phyloP scores from a whole-genome alignment of 2,329 filamentous ascomycete species.

The Arthrobotrys sphaeroides region DNA sequence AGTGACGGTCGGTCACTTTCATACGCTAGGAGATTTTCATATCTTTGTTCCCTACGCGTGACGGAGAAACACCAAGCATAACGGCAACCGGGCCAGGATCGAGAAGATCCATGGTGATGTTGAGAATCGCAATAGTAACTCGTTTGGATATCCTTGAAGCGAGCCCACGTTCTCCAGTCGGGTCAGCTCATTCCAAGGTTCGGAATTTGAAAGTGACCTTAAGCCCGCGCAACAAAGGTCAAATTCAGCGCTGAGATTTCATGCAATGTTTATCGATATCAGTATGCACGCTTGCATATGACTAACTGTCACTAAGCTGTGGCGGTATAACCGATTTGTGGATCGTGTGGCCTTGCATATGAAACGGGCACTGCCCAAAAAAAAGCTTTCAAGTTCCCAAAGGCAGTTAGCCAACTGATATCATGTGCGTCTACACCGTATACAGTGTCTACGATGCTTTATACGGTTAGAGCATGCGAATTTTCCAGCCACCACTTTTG shows the following conservation, averaged over 20 bases:
- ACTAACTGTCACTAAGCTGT: conserved; percentile 10
- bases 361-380: conserved; percentile 39
- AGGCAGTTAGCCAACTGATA: conserved; percentile 13
- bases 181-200: conserved; percentile 25
- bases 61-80: conserved; percentile 23
- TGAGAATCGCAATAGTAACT: conserved; percentile 21
- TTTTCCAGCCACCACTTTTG: conserved; percentile 15
- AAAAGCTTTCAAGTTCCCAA: conserved; percentile 16
- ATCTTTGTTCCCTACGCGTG: conserved; percentile 9
- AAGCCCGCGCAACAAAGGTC: conserved; percentile 38
- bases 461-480: conserved; percentile 24
- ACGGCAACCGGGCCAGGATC: conserved; percentile 11
- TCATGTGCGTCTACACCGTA: not conserved
- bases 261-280: conserved; percentile 45
- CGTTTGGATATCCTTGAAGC: conserved; percentile 47
- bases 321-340: conserved; percentile 16
- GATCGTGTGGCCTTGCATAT: conserved; percentile 12
- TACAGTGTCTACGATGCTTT: not conserved
- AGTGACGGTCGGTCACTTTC: conserved; percentile 29
- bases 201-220: conserved; percentile 15
- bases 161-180: conserved; percentile 41
- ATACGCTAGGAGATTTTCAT: conserved; percentile 22
- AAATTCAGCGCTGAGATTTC: conserved; percentile 16
- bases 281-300: conserved; percentile 9
- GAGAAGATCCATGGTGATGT: conserved; percentile 22